A percentile compares a stretch with the other conserved stretches of the same genome.
phyloP scores from a whole-genome alignment of 768 basidiomycete genomes.

The Heimioporus sp. region DNA sequence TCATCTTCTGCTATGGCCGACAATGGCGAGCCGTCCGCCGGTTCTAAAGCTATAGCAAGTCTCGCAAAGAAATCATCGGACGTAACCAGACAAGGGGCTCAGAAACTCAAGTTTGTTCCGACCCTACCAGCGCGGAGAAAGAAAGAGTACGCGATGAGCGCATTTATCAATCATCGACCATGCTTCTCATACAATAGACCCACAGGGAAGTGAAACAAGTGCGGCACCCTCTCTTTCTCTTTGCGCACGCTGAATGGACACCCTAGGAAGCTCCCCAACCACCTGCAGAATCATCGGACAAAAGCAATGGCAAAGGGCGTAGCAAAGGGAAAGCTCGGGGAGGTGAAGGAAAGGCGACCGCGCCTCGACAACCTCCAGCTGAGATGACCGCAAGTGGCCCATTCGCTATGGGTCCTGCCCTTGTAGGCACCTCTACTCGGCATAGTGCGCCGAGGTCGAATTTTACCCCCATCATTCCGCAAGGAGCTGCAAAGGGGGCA shows the following conservation, averaged over 20 bases:
- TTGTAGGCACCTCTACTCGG: slow-evolving; percentile 53
- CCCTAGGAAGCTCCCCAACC: slow-evolving; percentile 47
- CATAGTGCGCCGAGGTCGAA: slow-evolving; percentile 55
- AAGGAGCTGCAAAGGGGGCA: slow-evolving; percentile 35
- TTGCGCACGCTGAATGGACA: slow-evolving; percentile 3
- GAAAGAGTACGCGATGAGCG: slow-evolving; percentile 63
- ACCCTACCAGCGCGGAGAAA: slow-evolving; percentile 72
- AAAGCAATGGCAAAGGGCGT: slow-evolving; percentile 45
- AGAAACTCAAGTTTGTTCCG: slow-evolving; percentile 79
- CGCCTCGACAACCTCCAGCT: slow-evolving; percentile 45
- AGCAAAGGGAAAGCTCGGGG: slow-evolving; percentile 53
- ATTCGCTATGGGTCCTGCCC: slow-evolving; percentile 81
- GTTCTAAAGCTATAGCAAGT: slow-evolving; percentile 69
- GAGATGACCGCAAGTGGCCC: slow-evolving; percentile 88
- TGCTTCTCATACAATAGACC: slow-evolving; percentile 14
- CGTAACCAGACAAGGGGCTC: slow-evolving; percentile 70
- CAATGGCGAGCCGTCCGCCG: slow-evolving; percentile 15
- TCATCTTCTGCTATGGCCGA: slow-evolving; percentile 14
- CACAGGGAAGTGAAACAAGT: slow-evolving; percentile 66
- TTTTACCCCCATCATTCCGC: slow-evolving; percentile 49
- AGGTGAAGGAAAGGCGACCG: slow-evolving; percentile 47
- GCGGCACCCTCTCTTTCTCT: slow-evolving; percentile 18
- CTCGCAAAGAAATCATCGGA: slow-evolving; percentile 70
- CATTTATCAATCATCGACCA: neutral
- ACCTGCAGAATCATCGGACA: slow-evolving; percentile 32